Evolutionary conservation across 1,284 basidiomycete species (phyloP), one percentile per base, ranked within the genome.

Genomic region (Puccinia triticina): DNA sequence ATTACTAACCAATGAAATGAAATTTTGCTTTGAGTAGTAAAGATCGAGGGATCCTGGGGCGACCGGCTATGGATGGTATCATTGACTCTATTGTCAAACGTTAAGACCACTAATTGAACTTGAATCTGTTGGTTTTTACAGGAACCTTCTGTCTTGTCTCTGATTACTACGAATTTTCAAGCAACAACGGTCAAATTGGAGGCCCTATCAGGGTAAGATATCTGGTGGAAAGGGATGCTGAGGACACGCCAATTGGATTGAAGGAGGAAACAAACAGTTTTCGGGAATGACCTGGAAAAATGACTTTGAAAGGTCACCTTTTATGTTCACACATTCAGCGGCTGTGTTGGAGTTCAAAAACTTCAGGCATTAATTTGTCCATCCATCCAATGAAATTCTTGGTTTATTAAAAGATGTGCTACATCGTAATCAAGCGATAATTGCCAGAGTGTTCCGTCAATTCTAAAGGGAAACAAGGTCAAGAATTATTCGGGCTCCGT

Each of bases 381-480:
- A 46, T 69, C 43, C 46, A 69, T 26, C 66, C 23, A 0, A 29
- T 3, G 21, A 26, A 48, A 26, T 69, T 26, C 21, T 29, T 29
- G 16, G 43, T 69, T 14, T 66, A 69, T 46, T 61, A 18, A 21
- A 50, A 50, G 48, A 18, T 50, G 48, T 7, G n/a, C 26, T 10
- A 69, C n/a, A 26, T 26, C 26, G n/a, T 16, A 43, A 69, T 46
- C 26, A 46, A 48, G 40, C 40, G 40, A 43, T 18, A 69, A 48
- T 26, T 46, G n/a, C 12, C 21, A 69, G n/a, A 69, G 66, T n/a
- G n/a, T 69, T 69, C 40, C 66, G n/a, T 46, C 48, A 8, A 69
- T 66, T 66, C 40, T 2, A n/a, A 21, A 69, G 23, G n/a, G 10
- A 69, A 26, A 69, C 66, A 69, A n/a, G 37, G 66, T 69, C 66